These are phyloP conservation scores for Hanseniaspora sp. DNA, from an alignment of 1,139 yeast species.

Conservation along the genomic window DNA sequence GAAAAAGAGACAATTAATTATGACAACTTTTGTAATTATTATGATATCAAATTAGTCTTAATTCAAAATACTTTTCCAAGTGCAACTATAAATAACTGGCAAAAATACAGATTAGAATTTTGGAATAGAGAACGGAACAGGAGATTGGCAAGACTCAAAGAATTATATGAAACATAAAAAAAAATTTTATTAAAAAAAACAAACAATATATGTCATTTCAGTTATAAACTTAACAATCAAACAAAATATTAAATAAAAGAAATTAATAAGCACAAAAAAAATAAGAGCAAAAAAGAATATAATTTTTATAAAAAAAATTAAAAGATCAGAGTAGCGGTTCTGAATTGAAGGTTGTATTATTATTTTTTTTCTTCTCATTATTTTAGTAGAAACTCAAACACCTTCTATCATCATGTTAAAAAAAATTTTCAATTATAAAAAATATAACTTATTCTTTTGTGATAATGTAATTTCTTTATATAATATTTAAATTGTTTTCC, in stretches of 20 bases:
- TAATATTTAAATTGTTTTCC: not conserved
- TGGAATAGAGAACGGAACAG: slow-evolving; percentile 81
- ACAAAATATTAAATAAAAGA: not conserved
- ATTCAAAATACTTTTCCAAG: slow-evolving; percentile 73
- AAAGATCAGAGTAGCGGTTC: slow-evolving; percentile 18
- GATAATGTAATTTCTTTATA: not conserved
- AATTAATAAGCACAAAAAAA: not conserved
- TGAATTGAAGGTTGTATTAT: slow-evolving; percentile 15
- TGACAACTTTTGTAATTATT: slow-evolving; percentile 17
- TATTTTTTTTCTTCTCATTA: slow-evolving; percentile 14
- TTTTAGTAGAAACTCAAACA: slow-evolving; percentile 15
- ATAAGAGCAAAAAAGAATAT: not conserved
- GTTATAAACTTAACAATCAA: slow-evolving; percentile 1
- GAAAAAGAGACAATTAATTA: slow-evolving; percentile 3
- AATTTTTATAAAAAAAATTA: not conserved
- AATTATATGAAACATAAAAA: slow-evolving; percentile 24
- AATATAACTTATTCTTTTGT: not conserved
- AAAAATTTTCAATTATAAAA: not conserved
- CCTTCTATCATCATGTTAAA: slow-evolving; percentile 15
- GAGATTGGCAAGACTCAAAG: slow-evolving; percentile 40
- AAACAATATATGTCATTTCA: slow-evolving; percentile 8
- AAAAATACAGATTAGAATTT: slow-evolving; percentile 79
- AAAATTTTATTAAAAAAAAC: not conserved
- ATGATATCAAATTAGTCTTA: slow-evolving; percentile 54
- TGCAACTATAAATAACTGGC: slow-evolving; percentile 91